These are phyloP conservation scores for Priceomyces haplophilus DNA, from an alignment of 805 yeast species.

Conservation along the genomic window DNA sequence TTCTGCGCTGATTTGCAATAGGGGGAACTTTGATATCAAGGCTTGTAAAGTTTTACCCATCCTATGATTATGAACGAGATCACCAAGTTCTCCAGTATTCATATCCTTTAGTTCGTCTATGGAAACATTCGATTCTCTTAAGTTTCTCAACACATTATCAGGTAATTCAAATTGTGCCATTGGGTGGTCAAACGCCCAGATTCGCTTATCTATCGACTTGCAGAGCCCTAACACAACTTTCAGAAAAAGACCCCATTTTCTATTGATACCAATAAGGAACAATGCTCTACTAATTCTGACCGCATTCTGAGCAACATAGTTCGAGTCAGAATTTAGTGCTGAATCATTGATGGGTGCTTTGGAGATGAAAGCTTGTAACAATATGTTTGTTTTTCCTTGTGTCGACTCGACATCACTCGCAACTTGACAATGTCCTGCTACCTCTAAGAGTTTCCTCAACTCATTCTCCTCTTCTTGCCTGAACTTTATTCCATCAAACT, in stretches of 20 bases:
- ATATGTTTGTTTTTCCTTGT: conserved; percentile 81
- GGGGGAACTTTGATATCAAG: conserved; percentile 71
- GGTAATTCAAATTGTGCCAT: conserved; percentile 82
- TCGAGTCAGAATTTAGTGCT: conserved; percentile 79
- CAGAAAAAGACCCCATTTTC: conserved; percentile 88
- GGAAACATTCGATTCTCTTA: conserved; percentile 62
- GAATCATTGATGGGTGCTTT: conserved; percentile 70
- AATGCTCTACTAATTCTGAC: conserved; percentile 91
- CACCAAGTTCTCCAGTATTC: conserved; percentile 77
- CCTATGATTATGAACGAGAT: conserved; percentile 75
- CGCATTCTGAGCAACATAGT: conserved; percentile 93
- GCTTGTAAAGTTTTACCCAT: conserved; percentile 65
- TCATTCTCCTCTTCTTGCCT: conserved; percentile 86
- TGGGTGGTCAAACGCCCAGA: conserved; percentile 93
- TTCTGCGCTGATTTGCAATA: conserved; percentile 69
- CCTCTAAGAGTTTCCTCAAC: conserved; percentile 56
- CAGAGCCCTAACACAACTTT: conserved; percentile 75
- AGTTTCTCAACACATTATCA: conserved; percentile 55
- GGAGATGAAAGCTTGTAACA: conserved; percentile 86
- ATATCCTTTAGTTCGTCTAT: conserved; percentile 74
- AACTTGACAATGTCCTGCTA: conserved; percentile 72
- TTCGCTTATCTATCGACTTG: conserved; percentile 75
- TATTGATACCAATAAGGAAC: conserved; percentile 77
- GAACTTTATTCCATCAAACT: conserved; percentile 84
- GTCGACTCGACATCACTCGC: conserved; percentile 73